phyloP scores from a whole-genome alignment of 2,329 filamentous ascomycete genomes.

The Pseudogymnoascus sp. region DNA sequence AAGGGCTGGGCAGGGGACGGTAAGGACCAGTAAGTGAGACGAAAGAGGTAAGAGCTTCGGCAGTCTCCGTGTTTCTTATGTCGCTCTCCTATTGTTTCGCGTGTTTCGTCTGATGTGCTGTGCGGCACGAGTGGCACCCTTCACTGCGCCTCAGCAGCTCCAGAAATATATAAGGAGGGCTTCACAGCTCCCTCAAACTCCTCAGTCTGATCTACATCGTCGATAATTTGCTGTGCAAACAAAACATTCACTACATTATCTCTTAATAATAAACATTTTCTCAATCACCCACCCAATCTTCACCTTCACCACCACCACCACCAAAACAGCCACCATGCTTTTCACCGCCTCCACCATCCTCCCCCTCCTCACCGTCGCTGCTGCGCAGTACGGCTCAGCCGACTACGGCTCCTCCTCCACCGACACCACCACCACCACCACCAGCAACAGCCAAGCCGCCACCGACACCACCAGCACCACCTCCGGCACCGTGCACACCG shows the following conservation, averaged over 20 bases:
- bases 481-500: slow-evolving; percentile 26
- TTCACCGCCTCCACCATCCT: background rate
- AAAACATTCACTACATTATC: background rate
- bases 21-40: background rate
- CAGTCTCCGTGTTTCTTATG: background rate
- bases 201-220: background rate
- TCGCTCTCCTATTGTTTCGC: background rate
- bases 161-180: background rate
- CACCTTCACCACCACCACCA: background rate
- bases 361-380: background rate
- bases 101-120: background rate
- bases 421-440: background rate
- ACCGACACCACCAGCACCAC: background rate
- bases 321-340: background rate
- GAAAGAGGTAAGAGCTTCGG: background rate
- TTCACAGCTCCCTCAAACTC: background rate
- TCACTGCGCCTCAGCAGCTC: background rate
- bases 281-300: background rate
- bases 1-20: background rate
- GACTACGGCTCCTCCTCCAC: background rate
- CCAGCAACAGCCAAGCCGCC: background rate
- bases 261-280: background rate
- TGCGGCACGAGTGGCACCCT: background rate
- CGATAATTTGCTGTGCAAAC: slow-evolving; percentile 3
- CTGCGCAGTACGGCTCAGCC: slow-evolving; percentile 8